phyloP scores from a whole-genome alignment of 2,329 filamentous ascomycete species.

The Pyrenophora tritici-repentis region DNA sequence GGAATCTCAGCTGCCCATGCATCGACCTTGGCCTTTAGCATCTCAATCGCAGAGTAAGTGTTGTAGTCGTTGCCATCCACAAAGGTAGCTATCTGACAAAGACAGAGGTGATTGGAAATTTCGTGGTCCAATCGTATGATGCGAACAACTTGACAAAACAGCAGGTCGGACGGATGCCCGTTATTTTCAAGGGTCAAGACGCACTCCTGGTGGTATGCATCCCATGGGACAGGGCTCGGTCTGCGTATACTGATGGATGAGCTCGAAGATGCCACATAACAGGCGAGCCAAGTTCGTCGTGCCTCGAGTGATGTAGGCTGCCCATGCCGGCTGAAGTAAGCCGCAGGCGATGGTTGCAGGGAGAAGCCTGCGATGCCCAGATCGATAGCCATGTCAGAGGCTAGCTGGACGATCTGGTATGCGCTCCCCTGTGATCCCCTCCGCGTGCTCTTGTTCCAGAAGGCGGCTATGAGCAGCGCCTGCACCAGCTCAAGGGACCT shows the following conservation, averaged over 20 bases:
- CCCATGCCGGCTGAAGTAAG: constrained; percentile 29
- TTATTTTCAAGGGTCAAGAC: constrained; percentile 23
- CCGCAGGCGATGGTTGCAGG: constrained; percentile 28
- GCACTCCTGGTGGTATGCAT: constrained; percentile 29
- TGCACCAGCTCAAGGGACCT: constrained; percentile 37
- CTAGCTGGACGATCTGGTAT: constrained; percentile 34
- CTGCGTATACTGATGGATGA: constrained; percentile 29
- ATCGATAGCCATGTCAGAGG: constrained; percentile 38
- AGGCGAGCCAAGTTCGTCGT: constrained; percentile 39
- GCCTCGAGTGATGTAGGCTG: constrained; percentile 29
- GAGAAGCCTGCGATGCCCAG: constrained; percentile 31
- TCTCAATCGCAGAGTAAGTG: constrained; percentile 22
- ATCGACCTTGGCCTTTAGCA: constrained; percentile 26
- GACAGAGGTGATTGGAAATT: constrained; percentile 23
- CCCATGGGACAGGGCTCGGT: constrained; percentile 29
- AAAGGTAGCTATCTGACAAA: constrained; percentile 27
- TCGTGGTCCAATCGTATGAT: constrained; percentile 28
- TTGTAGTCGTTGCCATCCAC: constrained; percentile 27
- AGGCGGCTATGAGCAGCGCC: constrained; percentile 29
- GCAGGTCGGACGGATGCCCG: constrained; percentile 23
- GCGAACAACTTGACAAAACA: constrained; percentile 35
- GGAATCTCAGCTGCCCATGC: constrained; percentile 33
- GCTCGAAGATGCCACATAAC: constrained; percentile 29
- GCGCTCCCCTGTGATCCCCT: constrained; percentile 27
- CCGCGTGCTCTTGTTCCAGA: constrained; percentile 31